These are phyloP conservation scores for Citrus sinensis DNA, from an alignment of 345 rosid genomes.

Conservation along the genomic window DNA sequence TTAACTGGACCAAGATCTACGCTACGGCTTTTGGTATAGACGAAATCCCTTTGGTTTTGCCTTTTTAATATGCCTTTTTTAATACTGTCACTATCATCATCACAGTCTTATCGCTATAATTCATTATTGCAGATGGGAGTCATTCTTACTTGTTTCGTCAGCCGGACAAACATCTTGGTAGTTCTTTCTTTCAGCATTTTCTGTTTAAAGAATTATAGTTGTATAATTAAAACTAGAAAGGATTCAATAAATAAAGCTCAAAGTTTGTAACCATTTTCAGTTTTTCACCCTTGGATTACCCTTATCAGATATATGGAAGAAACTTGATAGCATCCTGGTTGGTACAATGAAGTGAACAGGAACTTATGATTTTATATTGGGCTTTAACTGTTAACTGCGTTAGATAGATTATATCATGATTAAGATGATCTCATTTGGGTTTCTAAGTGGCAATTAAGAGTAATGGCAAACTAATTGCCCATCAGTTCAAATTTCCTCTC, in stretches of 20 bases:
- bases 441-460: background rate
- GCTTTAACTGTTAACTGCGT: background rate
- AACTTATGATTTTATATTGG: background rate
- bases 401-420: background rate
- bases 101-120: slow-evolving; percentile 7
- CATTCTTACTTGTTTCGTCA: slow-evolving; percentile 74
- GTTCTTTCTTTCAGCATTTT: slow-evolving; percentile 13
- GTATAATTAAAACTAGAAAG: background rate
- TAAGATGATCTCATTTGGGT: background rate
- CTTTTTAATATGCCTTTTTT: background rate
- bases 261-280: background rate
- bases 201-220: slow-evolving; percentile 3
- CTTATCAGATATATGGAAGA: background rate
- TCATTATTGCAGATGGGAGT: slow-evolving; percentile 64
- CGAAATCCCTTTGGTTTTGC: background rate
- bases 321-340: background rate
- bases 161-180: slow-evolving; percentile 80
- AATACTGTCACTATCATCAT: background rate
- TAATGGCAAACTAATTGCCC: background rate
- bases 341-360: background rate
- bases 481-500: background rate
- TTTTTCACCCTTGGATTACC: background rate
- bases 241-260: background rate
- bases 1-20: slow-evolving; percentile 70
- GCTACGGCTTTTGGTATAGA: slow-evolving; percentile 67